A percentile compares a stretch with the other conserved stretches of the same genome.
Conservation (phyloP, 2,329 filamentous ascomycete species). For the Ascochyta pisi region DNA sequence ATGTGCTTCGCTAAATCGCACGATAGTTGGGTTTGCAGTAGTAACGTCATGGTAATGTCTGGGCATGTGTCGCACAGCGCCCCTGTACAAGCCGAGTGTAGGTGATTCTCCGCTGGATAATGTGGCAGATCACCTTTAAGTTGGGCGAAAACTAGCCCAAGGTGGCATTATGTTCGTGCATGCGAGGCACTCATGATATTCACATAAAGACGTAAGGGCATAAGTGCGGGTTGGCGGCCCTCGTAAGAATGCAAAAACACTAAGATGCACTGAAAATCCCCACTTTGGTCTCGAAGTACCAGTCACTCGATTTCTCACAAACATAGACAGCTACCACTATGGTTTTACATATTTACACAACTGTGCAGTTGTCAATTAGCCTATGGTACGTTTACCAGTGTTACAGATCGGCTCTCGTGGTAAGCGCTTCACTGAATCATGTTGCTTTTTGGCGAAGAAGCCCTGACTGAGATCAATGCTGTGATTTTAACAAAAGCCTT, state of each 20-base stretch:
- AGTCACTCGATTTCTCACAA: too few species aligned
- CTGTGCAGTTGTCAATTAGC: too few species aligned
- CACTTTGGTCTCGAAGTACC: too few species aligned
- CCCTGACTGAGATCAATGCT: too few species aligned
- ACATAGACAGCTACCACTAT: too few species aligned
- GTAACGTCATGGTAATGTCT: background rate
- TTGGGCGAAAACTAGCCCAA: background rate
- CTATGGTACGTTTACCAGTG: too few species aligned
- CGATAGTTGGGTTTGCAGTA: background rate
- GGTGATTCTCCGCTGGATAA: background rate
- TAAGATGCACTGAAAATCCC: background rate
- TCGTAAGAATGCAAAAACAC: background rate
- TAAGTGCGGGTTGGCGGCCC: background rate
- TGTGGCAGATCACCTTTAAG: background rate
- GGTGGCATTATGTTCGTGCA: background rate
- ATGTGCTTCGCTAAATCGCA: background rate
- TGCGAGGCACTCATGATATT: background rate
- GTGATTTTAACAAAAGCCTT: too few species aligned
- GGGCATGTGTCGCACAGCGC: background rate
- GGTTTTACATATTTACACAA: too few species aligned
- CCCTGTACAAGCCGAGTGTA: background rate
- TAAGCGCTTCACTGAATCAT: too few species aligned
- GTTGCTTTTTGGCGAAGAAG: too few species aligned
- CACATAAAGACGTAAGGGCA: background rate
- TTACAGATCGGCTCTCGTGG: too few species aligned